A percentile compares a stretch with the other conserved stretches of the same genome.
These are phyloP conservation scores for Acacia concinna DNA, from an alignment of 331 rosid species.

Conservation along the genomic window DNA sequence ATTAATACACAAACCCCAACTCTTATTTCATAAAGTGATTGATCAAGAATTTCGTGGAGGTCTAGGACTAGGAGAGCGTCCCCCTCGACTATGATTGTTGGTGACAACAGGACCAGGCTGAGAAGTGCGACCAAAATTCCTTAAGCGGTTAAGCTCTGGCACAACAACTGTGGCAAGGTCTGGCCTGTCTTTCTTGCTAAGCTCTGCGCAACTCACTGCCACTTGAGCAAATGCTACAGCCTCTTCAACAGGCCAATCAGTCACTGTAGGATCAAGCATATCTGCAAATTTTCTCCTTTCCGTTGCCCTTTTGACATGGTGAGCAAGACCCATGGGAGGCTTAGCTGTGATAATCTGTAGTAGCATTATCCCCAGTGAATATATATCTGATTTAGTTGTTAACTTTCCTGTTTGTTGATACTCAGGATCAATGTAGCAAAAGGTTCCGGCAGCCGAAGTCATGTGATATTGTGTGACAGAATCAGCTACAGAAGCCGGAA, in stretches of 20 bases:
- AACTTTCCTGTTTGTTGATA: constrained; percentile 83
- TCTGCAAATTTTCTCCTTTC: constrained; percentile 57
- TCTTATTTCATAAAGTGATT: constrained; percentile 21
- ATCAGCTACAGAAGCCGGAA: constrained; percentile 75
- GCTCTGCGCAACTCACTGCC: constrained; percentile 72
- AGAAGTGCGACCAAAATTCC: constrained; percentile 45
- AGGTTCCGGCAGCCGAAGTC: constrained; percentile 98
- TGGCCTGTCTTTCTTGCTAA: constrained; percentile 90
- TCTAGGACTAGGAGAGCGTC: constrained; percentile 33
- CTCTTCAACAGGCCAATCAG: constrained; percentile 87
- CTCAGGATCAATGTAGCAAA: constrained; percentile 97
- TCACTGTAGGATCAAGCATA: constrained; percentile 65
- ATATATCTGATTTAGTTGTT: constrained; percentile 80
- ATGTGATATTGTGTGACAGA: constrained; percentile 75
- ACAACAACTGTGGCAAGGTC: constrained; percentile 66
- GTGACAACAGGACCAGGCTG: neutral
- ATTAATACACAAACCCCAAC: constrained; percentile 36
- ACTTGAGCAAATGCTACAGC: constrained; percentile 64
- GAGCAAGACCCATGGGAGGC: constrained; percentile 86
- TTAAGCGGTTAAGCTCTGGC: constrained; percentile 79
- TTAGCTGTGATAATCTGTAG: constrained; percentile 86
- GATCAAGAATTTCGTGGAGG: constrained; percentile 9
- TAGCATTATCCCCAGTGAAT: constrained; percentile 79
- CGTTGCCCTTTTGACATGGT: constrained; percentile 73
- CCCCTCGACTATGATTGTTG: neutral